Base-by-base conservation (phyloP, 2,329 filamentous ascomycete genomes). In the Emmonsia crescens region DNA sequence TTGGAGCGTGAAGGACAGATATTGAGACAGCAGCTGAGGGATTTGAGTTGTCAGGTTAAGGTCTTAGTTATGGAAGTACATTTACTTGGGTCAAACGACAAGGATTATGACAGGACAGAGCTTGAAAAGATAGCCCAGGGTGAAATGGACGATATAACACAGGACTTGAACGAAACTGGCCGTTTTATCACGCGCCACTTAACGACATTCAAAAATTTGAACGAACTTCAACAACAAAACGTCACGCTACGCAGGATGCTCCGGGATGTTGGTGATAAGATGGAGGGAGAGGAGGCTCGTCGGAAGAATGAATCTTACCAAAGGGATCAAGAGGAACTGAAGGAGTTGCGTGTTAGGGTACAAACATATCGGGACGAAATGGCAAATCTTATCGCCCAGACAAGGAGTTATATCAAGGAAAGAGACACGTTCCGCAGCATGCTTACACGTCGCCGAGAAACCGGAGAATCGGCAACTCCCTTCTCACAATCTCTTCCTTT, bases 371-470 rank as follows among this genome's bases (percentile, higher is more conserved):
- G 90, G 62, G 93, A 96, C 66, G 91, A 96, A 72, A 85, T 96
- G 59, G 85, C 87, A 67, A 89, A 89, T 14, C 87, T 96, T 66
- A 85, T 88, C 51, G 85, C 88, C 36, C 89, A 92, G 62, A 89
- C 91, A 65, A 90, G 96, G 78, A 96, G 90, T 73, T 96, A 96
- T 73, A 91, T 94, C 72, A 90, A 91, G 69, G 94, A 99, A 77
- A 87, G 94, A 64, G 93, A 99, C 72, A 96, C 96, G 85, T 97
- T 96, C 86, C 87, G 93, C 27, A 91, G 92, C 59, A 92, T 97
- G 79, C 83, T 96, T 36, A 89, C 93, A 67, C 89, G 94, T 64
- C 82, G 85, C 62, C 84, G 85, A 21, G 83, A 85, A 74, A 86
- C 76, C 72, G 82, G 71, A 71, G 83, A 72, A 14, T 79, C 88